Base-by-base conservation (phyloP, 495 filamentous ascomycete species). In the Tetracladium marchalianum region DNA sequence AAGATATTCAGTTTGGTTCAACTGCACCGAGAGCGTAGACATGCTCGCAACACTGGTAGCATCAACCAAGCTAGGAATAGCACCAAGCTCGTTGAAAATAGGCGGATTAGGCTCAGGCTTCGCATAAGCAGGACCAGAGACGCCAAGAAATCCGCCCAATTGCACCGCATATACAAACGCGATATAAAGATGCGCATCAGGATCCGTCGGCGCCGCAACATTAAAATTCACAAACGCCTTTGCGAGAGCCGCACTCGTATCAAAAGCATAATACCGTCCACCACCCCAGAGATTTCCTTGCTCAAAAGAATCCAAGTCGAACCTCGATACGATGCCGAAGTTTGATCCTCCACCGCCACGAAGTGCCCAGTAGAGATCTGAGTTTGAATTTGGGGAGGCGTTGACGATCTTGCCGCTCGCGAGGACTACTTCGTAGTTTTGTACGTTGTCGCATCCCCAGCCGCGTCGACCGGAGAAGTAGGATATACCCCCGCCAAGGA, bases 311-410 rank as follows among this genome's bases (percentile, higher is more conserved):
- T 31, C 17, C n/a, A 56, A 41, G 33, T 75, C 67, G 37, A 71
- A 73, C 12, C 62, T 60, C 1, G 75, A 76, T 4, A 79, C 69
- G 19, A 79, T 67, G 1, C 74, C 76, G 49, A 75, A 76, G 54
- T 79, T 78, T 45, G 60, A 67, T 2, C 61, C 47, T 43, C 61
- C 63, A 13, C 76, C 75, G 5, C 76, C 77, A 36, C 78, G 79
- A 1, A 80, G 65, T 4, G 76, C 75, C 47, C 53, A 58, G 58
- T 63, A 78, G 5, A 81, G 57, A 35, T 81, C 75, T 0, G 64
- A 5, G 39, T 75, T 61, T 0, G 50, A 46, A 0, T 47, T 53
- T 2, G 47, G 47, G 41, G 72, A 75, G 32, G 68, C 73, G 36
- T 72, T 68, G 39, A 74, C 55, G 37, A 76, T 66, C 5, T 43